A percentile compares a stretch with the other conserved stretches of the same genome.
These are phyloP conservation scores for Zymoseptoria brevis DNA, from an alignment of 2,329 filamentous ascomycete species.

Conservation along the genomic window DNA sequence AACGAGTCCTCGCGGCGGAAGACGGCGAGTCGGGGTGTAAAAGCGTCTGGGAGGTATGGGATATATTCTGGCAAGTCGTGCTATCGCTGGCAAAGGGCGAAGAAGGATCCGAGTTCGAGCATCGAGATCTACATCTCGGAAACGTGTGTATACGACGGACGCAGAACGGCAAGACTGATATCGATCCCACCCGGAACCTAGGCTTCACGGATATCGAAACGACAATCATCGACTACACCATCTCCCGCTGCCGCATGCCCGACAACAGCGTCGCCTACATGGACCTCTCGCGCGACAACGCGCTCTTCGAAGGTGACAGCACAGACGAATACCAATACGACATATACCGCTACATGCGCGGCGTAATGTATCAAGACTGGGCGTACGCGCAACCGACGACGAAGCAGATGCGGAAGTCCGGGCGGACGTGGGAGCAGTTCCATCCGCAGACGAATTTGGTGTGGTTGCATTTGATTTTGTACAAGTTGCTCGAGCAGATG, in stretches of 20 bases:
- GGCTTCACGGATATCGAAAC: conserved; percentile 50
- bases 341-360: conserved; percentile 48
- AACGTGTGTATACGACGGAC: conserved; percentile 50
- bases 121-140: conserved; percentile 59
- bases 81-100: conserved; percentile 55
- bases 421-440: conserved; percentile 44
- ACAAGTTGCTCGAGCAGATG: conserved; percentile 45
- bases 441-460: conserved; percentile 55
- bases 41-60: conserved; percentile 45
- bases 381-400: conserved; percentile 32
- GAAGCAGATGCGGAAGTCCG: conserved; percentile 3
- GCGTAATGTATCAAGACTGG: conserved; percentile 32
- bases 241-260: conserved; percentile 51
- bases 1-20: conserved; percentile 30
- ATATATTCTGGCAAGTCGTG: conserved; percentile 61
- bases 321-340: conserved; percentile 48
- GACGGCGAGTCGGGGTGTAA: conserved; percentile 18
- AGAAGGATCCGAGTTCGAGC: conserved; percentile 53
- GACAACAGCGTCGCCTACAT: conserved; percentile 34
- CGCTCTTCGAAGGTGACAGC: conserved; percentile 41
- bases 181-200: conserved; percentile 33
- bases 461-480: conserved; percentile 55
- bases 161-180: not conserved
- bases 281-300: conserved; percentile 38
- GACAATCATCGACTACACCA: conserved; percentile 61